Base-by-base conservation (phyloP, 805 yeast genomes). In the Metschnikowia borealis region DNA sequence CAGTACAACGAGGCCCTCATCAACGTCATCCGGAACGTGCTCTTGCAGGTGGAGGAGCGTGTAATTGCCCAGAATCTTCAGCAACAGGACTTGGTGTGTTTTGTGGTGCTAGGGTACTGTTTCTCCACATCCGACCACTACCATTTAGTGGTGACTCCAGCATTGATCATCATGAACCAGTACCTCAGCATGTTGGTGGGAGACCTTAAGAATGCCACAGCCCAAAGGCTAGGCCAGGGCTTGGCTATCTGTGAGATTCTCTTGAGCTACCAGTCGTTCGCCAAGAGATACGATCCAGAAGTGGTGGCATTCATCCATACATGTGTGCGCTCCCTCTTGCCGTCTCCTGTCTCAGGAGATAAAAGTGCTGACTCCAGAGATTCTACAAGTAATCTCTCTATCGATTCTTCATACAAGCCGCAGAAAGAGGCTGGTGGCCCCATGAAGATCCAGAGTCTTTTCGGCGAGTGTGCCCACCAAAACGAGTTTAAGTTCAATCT, bases 81-180 rank as follows among this genome's bases (percentile, higher is more conserved):
- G 41, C 50, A 57, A 29, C 53, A 63, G 49, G 96, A 90, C 62
- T 67, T 89, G 51, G 67, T 88, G 5, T 80, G 86, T 52, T 87
- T 85, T 61, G 74, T 83, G 0, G 59, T 89, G 5, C 75, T 91
- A 50, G 97, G 97, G 6, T 73, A 78, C 48, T 64, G 90, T 4
- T 94, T 87, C 63, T 91, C 99, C 0, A 89, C 97, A 0, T 94
- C 99, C 0, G 99, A 94, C 73, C 91, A 89, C 63, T 92, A 87
- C 68, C 99, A 94, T 73, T 75, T 90, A 52, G 86, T 94, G 10
- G 91, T 84, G 4, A 91, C 97, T 0, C 96, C 97, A 3, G 78
- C 92, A 1, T 71, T 81, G 31, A 78, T 94, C 33, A 68, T 89
- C 37, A 81, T 89, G 73, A 80, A 85, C 44, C 92, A 89, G 65